Conservation (phyloP, 2,329 filamentous ascomycete genomes). For the Cadophora gregata region DNA sequence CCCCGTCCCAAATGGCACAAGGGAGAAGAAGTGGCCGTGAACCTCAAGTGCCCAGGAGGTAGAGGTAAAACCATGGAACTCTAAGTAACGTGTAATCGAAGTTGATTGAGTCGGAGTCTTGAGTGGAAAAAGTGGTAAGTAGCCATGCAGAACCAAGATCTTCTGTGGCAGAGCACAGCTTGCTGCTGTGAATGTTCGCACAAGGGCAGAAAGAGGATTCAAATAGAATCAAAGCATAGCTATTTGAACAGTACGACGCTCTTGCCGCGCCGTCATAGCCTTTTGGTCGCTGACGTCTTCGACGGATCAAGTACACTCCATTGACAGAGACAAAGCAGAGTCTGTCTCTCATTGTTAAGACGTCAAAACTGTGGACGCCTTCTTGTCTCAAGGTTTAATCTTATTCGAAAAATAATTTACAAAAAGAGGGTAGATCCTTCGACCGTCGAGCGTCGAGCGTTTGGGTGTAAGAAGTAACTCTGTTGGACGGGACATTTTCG, state of each 20-base stretch:
- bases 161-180: background rate
- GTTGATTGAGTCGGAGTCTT: background rate
- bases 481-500: background rate
- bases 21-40: background rate
- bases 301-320: too few relatives aligned
- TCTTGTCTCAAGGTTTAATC: background rate
- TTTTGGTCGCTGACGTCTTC: background rate
- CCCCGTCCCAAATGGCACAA: background rate
- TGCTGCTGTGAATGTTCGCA: background rate
- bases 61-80: background rate
- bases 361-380: background rate
- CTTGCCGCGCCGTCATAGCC: background rate
- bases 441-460: background rate
- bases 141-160: background rate
- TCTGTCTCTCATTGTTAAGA: background rate
- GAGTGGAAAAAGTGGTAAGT: background rate
- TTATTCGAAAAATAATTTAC: background rate
- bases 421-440: background rate
- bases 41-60: background rate
- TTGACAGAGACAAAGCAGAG: background rate
- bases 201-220: background rate
- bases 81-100: background rate
- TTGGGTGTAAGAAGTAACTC: background rate
- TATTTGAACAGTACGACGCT: background rate
- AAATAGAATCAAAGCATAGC: background rate